Conservation (phyloP, 2,329 filamentous ascomycete genomes). For the Clonostachys rosea region DNA sequence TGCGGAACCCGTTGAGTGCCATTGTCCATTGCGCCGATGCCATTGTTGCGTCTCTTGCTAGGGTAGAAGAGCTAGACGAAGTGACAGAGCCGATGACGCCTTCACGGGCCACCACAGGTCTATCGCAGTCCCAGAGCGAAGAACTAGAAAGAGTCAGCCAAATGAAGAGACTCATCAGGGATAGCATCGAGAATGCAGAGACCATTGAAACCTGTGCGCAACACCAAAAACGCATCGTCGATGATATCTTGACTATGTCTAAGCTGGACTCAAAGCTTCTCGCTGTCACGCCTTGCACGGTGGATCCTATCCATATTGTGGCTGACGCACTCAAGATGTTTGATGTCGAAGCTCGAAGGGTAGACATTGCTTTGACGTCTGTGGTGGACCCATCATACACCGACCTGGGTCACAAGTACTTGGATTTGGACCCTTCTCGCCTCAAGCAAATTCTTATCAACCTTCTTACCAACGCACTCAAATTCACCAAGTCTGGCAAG, state of each 20-base stretch:
- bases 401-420: slow-evolving; percentile 55
- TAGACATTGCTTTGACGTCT: slow-evolving; percentile 63
- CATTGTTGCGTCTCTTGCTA: slow-evolving; percentile 48
- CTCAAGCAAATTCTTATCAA: slow-evolving; percentile 79
- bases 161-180: slow-evolving; percentile 41
- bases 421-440: slow-evolving; percentile 66
- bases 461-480: slow-evolving; percentile 75
- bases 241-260: slow-evolving; percentile 68
- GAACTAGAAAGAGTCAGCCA: slow-evolving; percentile 13
- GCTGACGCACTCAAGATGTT: slow-evolving; percentile 72
- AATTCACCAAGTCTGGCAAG: slow-evolving; percentile 66
- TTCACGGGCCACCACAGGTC: slow-evolving; percentile 6
- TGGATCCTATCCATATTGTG: slow-evolving; percentile 63
- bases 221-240: slow-evolving; percentile 77
- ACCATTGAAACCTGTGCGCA: slow-evolving; percentile 75
- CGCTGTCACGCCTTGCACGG: slow-evolving; percentile 65
- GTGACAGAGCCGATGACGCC: slow-evolving; percentile 14
- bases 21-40: slow-evolving; percentile 73
- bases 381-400: slow-evolving; percentile 58
- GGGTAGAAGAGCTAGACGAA: slow-evolving; percentile 32
- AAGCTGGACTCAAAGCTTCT: slow-evolving; percentile 75
- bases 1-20: slow-evolving; percentile 69
- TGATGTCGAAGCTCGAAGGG: slow-evolving; percentile 66
- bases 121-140: neutral
- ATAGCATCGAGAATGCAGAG: slow-evolving; percentile 68